Evolutionary conservation across 2,329 filamentous ascomycete genomes (phyloP), one percentile per base, ranked within the genome.

Genomic region (Stagonosporopsis cucurbitacearum): DNA sequence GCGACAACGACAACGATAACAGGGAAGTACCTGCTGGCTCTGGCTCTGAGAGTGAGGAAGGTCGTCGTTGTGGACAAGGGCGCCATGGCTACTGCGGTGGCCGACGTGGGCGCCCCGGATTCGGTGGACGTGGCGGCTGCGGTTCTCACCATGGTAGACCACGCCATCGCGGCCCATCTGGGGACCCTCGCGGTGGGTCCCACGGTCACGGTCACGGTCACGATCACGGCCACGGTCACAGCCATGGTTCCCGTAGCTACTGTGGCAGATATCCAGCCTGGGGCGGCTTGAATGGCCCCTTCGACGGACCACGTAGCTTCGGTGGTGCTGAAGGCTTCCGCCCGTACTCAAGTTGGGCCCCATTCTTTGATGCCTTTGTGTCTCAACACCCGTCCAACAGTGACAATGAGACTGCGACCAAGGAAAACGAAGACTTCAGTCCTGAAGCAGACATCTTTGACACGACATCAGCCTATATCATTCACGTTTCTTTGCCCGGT

Each of bases 391-490:
- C 56, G 0, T 54, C 60, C 33, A 64, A 62, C 32, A 26, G 59
- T 8, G 33, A 32, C 43, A 58, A 62, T 42, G 45, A 48, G 42
- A 50, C 37, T 2, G 44, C 45, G n/a, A 53, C 60, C 23, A 62
- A 61, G 15, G 65, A 65, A 8, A 59, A 56, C 20, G 62, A 66
- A 46, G 74, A 79, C 54, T 89, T 90, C 73, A 74, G 75, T 5
- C 88, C 89, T 0, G 86, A 88, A n/a, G 79, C 88, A 51, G 91
- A 96, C 71, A 78, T 93, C 61, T 95, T 94, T 79, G 84, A 88
- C 71, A 89, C 87, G 5, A 76, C 85, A 6, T 76, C 78, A 28
- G 76, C 85, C 13, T 77, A 87, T 71, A 79, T 92, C 39, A 77
- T 95, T 8, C 90, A 95, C 73, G 70, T 86, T 43, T 88, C 90